A percentile compares a stretch with the other conserved stretches of the same genome.
phyloP scores from a whole-genome alignment of 768 basidiomycete species.

The Rhodotorula graminis region DNA sequence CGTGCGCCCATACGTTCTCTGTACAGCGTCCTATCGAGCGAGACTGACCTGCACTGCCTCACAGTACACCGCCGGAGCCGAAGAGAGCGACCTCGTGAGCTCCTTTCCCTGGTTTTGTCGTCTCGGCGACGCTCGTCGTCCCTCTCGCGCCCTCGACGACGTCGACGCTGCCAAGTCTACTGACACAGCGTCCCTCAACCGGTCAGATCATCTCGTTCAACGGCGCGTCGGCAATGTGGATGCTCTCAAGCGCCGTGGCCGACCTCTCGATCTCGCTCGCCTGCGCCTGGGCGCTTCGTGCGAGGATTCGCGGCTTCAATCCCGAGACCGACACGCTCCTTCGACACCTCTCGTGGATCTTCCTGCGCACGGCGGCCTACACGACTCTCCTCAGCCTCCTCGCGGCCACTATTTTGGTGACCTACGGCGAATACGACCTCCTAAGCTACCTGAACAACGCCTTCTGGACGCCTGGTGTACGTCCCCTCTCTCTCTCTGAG shows the following conservation, averaged over 20 bases:
- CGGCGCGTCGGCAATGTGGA: not conserved
- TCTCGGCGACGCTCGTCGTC: too few species aligned
- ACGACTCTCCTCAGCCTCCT: not conserved
- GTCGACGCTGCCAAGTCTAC: too few species aligned
- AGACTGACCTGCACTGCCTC: too few species aligned
- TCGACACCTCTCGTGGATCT: not conserved
- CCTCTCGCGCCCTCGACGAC: too few species aligned
- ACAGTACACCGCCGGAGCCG: not conserved
- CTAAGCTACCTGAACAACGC: not conserved
- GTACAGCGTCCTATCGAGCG: too few species aligned
- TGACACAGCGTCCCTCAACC: too few species aligned
- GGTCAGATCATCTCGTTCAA: not conserved
- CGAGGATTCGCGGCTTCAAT: constrained; percentile 5
- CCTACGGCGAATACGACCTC: not conserved
- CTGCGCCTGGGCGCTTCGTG: not conserved
- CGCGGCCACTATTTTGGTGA: not conserved
- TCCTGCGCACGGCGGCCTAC: constrained; percentile 12
- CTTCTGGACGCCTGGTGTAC: not conserved
- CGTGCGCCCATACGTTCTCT: not conserved
- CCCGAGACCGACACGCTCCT: constrained; percentile 6
- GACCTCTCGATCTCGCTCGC: constrained; percentile 14
- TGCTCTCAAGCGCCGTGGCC: constrained; percentile 2
- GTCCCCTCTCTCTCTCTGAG: not conserved
- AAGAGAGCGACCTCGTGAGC: not conserved
- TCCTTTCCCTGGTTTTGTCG: too few species aligned